Conservation (phyloP, 495 filamentous ascomycete species). For the Hypoxylon intermedium region DNA sequence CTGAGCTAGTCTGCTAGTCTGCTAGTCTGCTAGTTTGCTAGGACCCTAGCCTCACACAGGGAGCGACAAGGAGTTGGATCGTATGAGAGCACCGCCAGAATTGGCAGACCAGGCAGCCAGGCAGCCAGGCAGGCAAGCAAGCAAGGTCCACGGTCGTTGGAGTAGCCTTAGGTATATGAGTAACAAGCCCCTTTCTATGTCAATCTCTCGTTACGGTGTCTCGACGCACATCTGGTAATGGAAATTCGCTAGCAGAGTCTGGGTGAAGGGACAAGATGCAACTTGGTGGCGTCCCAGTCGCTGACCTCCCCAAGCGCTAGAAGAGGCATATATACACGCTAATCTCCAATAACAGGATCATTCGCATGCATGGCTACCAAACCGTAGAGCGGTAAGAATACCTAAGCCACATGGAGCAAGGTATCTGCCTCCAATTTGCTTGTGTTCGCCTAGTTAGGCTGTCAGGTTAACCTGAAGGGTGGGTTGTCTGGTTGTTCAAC, state of each 20-base stretch:
- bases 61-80: conserved; percentile 9
- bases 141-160: conserved; percentile 17
- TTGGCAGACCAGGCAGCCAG: conserved; percentile 8
- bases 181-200: conserved; percentile 4
- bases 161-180: not conserved
- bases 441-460: not conserved
- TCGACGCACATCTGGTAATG: conserved; percentile 7
- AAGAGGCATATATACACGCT: conserved; percentile 12
- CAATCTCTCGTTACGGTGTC: conserved; percentile 3
- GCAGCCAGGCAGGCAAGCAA: too few species aligned
- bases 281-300: conserved; percentile 19
- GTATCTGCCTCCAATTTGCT: conserved; percentile 9
- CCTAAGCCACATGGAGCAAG: conserved; percentile 8
- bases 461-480: not conserved
- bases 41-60: conserved; percentile 24
- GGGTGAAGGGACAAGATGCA: conserved; percentile 8
- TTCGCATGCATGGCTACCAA: conserved; percentile 3
- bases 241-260: conserved; percentile 3
- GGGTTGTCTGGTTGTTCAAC: conserved; percentile 1
- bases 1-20: conserved; percentile 31
- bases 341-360: conserved; percentile 16
- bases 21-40: conserved; percentile 25
- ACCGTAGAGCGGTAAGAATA: conserved; percentile 3
- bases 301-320: conserved; percentile 9
- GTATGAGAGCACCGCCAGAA: conserved; percentile 24